Base-by-base conservation (phyloP, 169 alveolate genomes). In the Plasmodium knowlesi region DNA sequence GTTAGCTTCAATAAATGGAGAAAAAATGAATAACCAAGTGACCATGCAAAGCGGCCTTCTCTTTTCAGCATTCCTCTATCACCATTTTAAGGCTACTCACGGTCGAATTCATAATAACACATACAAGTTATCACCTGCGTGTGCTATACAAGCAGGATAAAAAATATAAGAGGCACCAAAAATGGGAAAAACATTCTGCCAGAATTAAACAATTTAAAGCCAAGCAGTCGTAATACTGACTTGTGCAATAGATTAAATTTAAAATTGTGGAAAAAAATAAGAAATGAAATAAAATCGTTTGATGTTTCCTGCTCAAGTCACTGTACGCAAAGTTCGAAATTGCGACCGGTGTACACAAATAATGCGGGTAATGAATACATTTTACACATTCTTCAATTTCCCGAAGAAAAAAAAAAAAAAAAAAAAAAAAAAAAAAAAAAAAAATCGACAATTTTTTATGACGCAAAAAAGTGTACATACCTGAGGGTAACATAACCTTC, bases 121-220 rank as follows among this genome's bases (percentile, higher is more conserved):
- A 28, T 12, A 5, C 37, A 14, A 67, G 6, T 67, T 22, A 50
- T 14, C 61, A 12, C 61, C 25, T 50, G 8, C 61, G 22, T 50
- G 34, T 67, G 76, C 76, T 67, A 67, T 67, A 67, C 76, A 67
- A 67, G 41, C 30, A 67, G 37, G n/a, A 67, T n/a, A 67, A 67
- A 67, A 67, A 67, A 67, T 1, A 22, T 22, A 9, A 67, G 22
- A 67, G 4, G 5, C 19, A 67, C 30, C 6, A 22, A 67, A 67
- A 67, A 67, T 6, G 30, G 39, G 76, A 67, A 67, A 67, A 67
- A 10, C 22, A 50, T 50, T 67, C 22, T 28, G 37, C 37, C 37
- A 6, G 22, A 67, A 67, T 67, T 25, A n/a, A 67, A 67, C 30
- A 67, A 67, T 19, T 61, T 61, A 19, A 61, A 61, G 32, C 37